A percentile compares a stretch with the other conserved stretches of the same genome.
Conservation (phyloP, 2,329 filamentous ascomycete species). For the Penicillium decumbens region DNA sequence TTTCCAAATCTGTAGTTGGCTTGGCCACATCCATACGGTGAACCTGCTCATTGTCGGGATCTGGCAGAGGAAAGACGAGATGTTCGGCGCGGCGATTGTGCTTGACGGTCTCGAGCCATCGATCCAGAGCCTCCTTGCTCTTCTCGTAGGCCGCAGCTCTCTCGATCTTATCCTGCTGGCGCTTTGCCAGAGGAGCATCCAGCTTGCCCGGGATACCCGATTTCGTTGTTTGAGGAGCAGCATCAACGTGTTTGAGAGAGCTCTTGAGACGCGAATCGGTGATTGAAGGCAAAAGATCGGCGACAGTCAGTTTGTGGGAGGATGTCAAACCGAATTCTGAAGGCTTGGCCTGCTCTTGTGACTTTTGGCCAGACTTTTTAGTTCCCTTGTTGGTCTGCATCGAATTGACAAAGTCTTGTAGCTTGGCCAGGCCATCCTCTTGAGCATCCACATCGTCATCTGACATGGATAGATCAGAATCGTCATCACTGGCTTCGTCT, state of each 20-base stretch:
- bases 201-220: slow-evolving; percentile 64
- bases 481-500: slow-evolving; percentile 43
- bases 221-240: slow-evolving; percentile 46
- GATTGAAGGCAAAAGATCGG: slow-evolving; percentile 68
- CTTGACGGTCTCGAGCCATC: slow-evolving; percentile 95
- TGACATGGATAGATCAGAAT: slow-evolving; percentile 30
- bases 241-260: slow-evolving; percentile 66
- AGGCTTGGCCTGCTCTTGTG: slow-evolving; percentile 59
- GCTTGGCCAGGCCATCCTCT: slow-evolving; percentile 54
- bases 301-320: slow-evolving; percentile 66
- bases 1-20: slow-evolving; percentile 76
- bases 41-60: slow-evolving; percentile 58
- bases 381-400: slow-evolving; percentile 47
- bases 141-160: slow-evolving; percentile 80
- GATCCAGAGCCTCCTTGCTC: slow-evolving; percentile 81
- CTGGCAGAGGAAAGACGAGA: slow-evolving; percentile 76
- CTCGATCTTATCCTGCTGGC: slow-evolving; percentile 80
- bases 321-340: slow-evolving; percentile 56
- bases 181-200: slow-evolving; percentile 73
- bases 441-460: slow-evolving; percentile 50
- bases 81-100: slow-evolving; percentile 88
- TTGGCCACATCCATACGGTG: slow-evolving; percentile 55
- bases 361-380: slow-evolving; percentile 31
- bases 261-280: slow-evolving; percentile 73
- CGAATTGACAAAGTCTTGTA: slow-evolving; percentile 65